phyloP scores from a whole-genome alignment of 495 filamentous ascomycete genomes.

The Articulospora tetracladia region DNA sequence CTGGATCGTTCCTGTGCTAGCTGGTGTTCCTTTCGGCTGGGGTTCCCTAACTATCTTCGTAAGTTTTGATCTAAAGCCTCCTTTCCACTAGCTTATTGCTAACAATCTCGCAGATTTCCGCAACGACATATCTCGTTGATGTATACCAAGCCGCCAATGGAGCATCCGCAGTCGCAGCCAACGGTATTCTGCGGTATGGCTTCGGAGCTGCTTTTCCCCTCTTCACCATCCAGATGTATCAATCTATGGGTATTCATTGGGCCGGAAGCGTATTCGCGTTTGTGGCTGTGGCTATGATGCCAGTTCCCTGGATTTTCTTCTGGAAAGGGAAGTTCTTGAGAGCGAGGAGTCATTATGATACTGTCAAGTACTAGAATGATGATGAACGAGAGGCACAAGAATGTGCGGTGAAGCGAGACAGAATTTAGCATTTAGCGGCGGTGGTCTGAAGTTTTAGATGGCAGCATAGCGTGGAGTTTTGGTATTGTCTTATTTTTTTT shows the following conservation, averaged over 20 bases:
- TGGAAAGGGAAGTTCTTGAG: conserved; percentile 67
- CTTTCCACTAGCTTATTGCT: neutral
- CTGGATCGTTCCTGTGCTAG: conserved; percentile 19
- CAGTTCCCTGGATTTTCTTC: conserved; percentile 79
- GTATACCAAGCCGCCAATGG: conserved; percentile 38
- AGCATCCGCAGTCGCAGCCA: conserved; percentile 75
- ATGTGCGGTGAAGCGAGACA: neutral
- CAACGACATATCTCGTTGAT: conserved; percentile 19
- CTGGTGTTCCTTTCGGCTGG: conserved; percentile 23
- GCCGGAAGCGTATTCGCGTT: conserved; percentile 74
- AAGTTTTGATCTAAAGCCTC: neutral
- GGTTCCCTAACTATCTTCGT: conserved; percentile 18
- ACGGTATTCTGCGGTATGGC: conserved; percentile 58
- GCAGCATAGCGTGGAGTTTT: neutral
- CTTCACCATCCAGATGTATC: conserved; percentile 76
- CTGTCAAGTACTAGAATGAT: conserved; percentile 4
- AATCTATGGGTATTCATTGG: conserved; percentile 76
- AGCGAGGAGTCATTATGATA: conserved; percentile 51
- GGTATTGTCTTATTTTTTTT: too few species aligned
- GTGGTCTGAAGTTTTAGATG: neutral
- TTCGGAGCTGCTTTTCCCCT: conserved; percentile 86
- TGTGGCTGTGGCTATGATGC: conserved; percentile 68
- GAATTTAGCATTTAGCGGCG: neutral
- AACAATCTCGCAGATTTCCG: conserved; percentile 6
- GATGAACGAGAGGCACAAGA: neutral